phyloP scores from a whole-genome alignment of 768 basidiomycete genomes.

The Phaffia tasmanica region DNA sequence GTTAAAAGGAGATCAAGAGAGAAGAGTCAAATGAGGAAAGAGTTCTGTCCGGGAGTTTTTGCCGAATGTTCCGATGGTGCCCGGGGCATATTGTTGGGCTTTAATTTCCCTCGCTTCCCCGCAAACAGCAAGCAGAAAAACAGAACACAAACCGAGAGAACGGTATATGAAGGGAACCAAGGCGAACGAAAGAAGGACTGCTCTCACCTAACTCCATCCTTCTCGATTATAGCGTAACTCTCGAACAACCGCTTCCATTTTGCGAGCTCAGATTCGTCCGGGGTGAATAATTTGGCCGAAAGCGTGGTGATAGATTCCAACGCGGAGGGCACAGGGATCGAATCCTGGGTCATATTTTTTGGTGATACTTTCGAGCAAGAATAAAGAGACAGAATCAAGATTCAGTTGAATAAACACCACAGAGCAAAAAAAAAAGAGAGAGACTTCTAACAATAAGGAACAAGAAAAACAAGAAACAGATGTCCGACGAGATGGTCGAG shows the following conservation, averaged over 20 bases:
- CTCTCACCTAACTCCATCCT: slow-evolving; percentile 66
- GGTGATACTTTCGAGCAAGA: not conserved
- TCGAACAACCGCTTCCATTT: slow-evolving; percentile 86
- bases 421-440: not conserved
- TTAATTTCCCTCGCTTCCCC: not conserved
- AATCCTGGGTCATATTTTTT: not conserved
- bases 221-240: slow-evolving; percentile 57
- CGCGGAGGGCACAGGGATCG: not conserved
- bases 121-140: not conserved
- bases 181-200: not conserved
- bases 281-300: slow-evolving; percentile 28
- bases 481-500: too few species aligned
- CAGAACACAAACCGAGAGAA: not conserved
- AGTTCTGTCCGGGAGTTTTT: not conserved
- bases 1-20: not conserved
- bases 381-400: not conserved
- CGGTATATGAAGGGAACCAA: not conserved
- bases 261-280: slow-evolving; percentile 62
- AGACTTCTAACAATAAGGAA: too few species aligned
- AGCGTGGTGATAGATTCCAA: slow-evolving; percentile 3
- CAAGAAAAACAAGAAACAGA: too few species aligned
- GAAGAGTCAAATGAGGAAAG: not conserved
- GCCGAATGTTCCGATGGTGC: not conserved
- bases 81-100: not conserved
- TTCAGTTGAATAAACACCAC: not conserved